Conservation (phyloP, 768 basidiomycete genomes). For the Boletus tomentosulus region DNA sequence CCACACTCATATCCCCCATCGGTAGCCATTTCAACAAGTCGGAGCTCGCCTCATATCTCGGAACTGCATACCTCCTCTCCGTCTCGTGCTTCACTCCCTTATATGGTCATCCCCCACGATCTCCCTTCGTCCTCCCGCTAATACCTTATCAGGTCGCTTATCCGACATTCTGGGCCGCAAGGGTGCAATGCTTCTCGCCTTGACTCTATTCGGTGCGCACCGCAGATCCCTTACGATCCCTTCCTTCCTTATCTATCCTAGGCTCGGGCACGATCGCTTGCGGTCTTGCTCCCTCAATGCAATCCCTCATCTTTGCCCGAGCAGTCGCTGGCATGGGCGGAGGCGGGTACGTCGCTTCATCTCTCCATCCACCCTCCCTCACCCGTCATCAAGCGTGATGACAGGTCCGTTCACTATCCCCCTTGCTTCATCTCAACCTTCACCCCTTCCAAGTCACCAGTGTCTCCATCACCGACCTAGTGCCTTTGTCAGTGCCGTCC, state of each 20-base stretch:
- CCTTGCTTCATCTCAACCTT: constrained; percentile 14
- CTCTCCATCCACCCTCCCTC: background rate
- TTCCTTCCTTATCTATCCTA: constrained; percentile 29
- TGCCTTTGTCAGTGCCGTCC: constrained; percentile 64
- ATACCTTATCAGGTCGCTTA: constrained; percentile 57
- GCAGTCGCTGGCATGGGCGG: constrained; percentile 91
- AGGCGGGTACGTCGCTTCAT: constrained; percentile 61
- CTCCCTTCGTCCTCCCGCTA: constrained; percentile 2
- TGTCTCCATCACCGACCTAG: constrained; percentile 81
- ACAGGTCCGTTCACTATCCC: constrained; percentile 49
- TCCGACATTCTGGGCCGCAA: constrained; percentile 84
- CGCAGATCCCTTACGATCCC: constrained; percentile 13
- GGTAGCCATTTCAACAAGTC: constrained; percentile 81
- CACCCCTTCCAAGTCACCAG: constrained; percentile 58
- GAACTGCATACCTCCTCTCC: constrained; percentile 81
- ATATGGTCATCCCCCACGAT: constrained; percentile 53
- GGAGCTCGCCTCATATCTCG: constrained; percentile 81
- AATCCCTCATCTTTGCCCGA: constrained; percentile 71
- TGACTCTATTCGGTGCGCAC: constrained; percentile 73
- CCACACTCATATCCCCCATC: constrained; percentile 79
- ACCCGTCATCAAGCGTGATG: constrained; percentile 60
- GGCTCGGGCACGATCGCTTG: constrained; percentile 83
- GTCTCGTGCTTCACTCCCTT: constrained; percentile 90
- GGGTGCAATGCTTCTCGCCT: constrained; percentile 80
- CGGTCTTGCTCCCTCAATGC: constrained; percentile 85